Conservation (phyloP, 1,139 yeast species). For the Pichia sp. region DNA sequence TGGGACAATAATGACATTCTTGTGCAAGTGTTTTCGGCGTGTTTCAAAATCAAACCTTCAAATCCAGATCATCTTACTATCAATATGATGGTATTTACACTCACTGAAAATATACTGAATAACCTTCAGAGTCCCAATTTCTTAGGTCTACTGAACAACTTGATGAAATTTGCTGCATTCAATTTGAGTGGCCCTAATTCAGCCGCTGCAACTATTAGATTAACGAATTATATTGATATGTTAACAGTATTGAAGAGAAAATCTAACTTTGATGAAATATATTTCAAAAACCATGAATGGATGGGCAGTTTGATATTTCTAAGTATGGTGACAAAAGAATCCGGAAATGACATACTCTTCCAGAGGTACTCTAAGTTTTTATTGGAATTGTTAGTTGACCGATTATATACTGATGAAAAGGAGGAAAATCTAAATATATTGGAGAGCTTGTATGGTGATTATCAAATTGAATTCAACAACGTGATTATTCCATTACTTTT, state of each 20-base stretch:
- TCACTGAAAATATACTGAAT: not conserved
- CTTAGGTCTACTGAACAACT: conserved; percentile 11
- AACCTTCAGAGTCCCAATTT: conserved; percentile 9
- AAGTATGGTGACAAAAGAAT: conserved; percentile 1
- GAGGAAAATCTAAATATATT: conserved; percentile 5
- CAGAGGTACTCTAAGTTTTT: conserved; percentile 8
- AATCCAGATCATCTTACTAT: not conserved
- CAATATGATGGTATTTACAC: not conserved
- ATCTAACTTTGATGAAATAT: not conserved
- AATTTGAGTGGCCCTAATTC: not conserved
- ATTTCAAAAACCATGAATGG: conserved; percentile 3
- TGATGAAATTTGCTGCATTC: conserved; percentile 15
- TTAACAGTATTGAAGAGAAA: not conserved
- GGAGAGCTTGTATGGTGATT: conserved; percentile 11
- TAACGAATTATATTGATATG: conserved; percentile 1
- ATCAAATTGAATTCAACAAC: conserved; percentile 12
- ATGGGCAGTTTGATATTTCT: conserved; percentile 13
- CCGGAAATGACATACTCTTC: not conserved
- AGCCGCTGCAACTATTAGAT: not conserved
- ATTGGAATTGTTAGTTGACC: conserved; percentile 12
- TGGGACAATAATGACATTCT: conserved; percentile 40
- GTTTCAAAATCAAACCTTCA: not conserved
- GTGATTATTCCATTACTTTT: conserved; percentile 29
- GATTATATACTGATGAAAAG: conserved; percentile 10
- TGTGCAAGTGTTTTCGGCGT: not conserved